Conservation (phyloP, 768 basidiomycete genomes). For the Strobilomyces dryophilus region DNA sequence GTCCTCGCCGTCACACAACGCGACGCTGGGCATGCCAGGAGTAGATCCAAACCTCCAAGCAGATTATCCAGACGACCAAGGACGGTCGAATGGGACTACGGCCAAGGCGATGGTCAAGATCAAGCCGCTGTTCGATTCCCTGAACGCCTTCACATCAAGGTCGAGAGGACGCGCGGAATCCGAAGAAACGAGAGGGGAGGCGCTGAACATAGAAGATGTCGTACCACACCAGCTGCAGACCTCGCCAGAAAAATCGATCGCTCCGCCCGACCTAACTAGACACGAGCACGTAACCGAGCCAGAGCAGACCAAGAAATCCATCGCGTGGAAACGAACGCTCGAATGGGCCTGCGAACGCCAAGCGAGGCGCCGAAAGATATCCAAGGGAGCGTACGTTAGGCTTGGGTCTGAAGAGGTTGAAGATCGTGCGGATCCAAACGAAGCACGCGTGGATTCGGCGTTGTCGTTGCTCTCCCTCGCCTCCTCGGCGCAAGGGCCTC, state of each 20-base stretch:
- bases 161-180: slow-evolving; percentile 1
- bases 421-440: slow-evolving; percentile 3
- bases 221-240: not conserved
- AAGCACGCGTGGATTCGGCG: slow-evolving; percentile 23
- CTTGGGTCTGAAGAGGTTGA: slow-evolving; percentile 18
- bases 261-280: not conserved
- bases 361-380: slow-evolving; percentile 33
- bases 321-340: slow-evolving; percentile 29
- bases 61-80: not conserved
- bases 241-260: not conserved
- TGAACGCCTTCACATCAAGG: slow-evolving; percentile 14
- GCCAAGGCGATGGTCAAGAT: slow-evolving; percentile 19
- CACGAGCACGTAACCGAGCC: not conserved
- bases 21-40: slow-evolving; percentile 16
- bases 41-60: not conserved
- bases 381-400: slow-evolving; percentile 14
- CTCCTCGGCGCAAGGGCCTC: slow-evolving; percentile 5
- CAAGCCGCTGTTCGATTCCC: slow-evolving; percentile 19
- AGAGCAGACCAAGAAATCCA: slow-evolving; percentile 7
- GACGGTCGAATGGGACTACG: slow-evolving; percentile 1
- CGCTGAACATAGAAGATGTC: not conserved
- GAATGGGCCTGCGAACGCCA: slow-evolving; percentile 45
- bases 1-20: slow-evolving; percentile 28
- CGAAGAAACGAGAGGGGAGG: not conserved
- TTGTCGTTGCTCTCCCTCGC: slow-evolving; percentile 30